phyloP scores from a whole-genome alignment of 1,139 yeast genomes.

The Kodamaea derodonti region DNA sequence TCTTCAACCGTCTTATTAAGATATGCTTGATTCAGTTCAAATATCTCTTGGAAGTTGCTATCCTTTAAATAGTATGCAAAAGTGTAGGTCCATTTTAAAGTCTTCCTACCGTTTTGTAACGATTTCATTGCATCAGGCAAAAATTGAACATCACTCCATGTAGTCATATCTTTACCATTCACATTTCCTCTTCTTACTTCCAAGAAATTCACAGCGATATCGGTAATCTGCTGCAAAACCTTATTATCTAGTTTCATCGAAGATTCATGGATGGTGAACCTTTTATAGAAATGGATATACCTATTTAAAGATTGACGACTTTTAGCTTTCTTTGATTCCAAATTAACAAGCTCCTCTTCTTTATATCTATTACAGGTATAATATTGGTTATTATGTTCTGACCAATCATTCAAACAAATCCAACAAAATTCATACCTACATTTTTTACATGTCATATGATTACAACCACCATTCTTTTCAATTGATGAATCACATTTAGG shows the following conservation, averaged over 20 bases:
- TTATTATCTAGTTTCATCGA: constrained; percentile 73
- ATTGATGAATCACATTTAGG: constrained; percentile 58
- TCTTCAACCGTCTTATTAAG: constrained; percentile 75
- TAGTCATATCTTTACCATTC: constrained; percentile 24
- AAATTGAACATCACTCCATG: constrained; percentile 90
- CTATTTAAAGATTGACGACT: constrained; percentile 50
- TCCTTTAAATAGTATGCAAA: constrained; percentile 65
- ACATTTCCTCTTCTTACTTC: constrained; percentile 34
- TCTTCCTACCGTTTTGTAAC: constrained; percentile 65
- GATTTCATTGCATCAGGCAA: constrained; percentile 67
- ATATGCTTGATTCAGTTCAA: constrained; percentile 73
- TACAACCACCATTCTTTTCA: constrained; percentile 92
- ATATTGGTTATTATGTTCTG: constrained; percentile 52
- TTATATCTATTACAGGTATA: constrained; percentile 66
- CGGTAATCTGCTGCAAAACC: constrained; percentile 60
- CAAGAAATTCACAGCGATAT: constrained; percentile 56
- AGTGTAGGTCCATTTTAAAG: constrained; percentile 90
- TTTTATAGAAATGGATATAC: constrained; percentile 73
- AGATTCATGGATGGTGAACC: constrained; percentile 73
- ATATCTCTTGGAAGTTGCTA: constrained; percentile 50
- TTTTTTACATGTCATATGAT: constrained; percentile 86
- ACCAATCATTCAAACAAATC: constrained; percentile 85
- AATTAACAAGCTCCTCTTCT: constrained; percentile 26
- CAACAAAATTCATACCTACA: constrained; percentile 87
- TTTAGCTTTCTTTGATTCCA: constrained; percentile 29